Percentiles rank a stretch among this genome's conserved stretches.
These are phyloP conservation scores for Trichoderma harzianum DNA, from an alignment of 2,329 filamentous ascomycete species.

Conservation along the genomic window DNA sequence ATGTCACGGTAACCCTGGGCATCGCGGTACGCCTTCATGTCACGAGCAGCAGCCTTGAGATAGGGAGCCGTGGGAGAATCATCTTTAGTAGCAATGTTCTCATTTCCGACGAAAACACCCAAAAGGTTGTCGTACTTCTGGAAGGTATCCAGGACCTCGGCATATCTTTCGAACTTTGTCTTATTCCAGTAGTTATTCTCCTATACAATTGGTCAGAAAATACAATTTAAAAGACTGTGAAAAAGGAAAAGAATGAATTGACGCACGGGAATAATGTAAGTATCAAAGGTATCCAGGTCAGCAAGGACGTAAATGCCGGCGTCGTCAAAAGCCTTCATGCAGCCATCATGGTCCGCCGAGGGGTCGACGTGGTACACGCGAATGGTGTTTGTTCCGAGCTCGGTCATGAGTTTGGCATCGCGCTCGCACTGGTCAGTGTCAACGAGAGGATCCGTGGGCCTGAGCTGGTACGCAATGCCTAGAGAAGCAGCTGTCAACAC, in stretches of 20 bases:
- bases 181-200: slow-evolving; percentile 66
- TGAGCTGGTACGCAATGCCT: slow-evolving; percentile 72
- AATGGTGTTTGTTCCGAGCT: slow-evolving; percentile 77
- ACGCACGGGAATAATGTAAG: slow-evolving; percentile 62
- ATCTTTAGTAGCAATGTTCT: slow-evolving; percentile 66
- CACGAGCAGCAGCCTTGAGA: slow-evolving; percentile 75
- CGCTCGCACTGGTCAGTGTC: slow-evolving; percentile 71
- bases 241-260: background rate
- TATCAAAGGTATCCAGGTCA: slow-evolving; percentile 74
- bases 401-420: slow-evolving; percentile 74
- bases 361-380: slow-evolving; percentile 86
- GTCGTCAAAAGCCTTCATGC: slow-evolving; percentile 76
- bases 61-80: slow-evolving; percentile 69
- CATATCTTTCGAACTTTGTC: slow-evolving; percentile 65
- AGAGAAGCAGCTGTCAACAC: background rate
- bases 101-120: slow-evolving; percentile 85
- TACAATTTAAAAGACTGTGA: background rate
- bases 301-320: slow-evolving; percentile 81
- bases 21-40: slow-evolving; percentile 79
- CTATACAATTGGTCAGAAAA: slow-evolving; percentile 34
- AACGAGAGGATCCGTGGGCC: slow-evolving; percentile 67
- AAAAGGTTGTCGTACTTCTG: slow-evolving; percentile 74
- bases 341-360: slow-evolving; percentile 65
- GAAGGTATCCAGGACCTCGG: slow-evolving; percentile 73
- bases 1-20: slow-evolving; percentile 74